Percentiles rank a stretch among this genome's conserved stretches.
These are phyloP conservation scores for Aspergillus eucalypticola DNA, from an alignment of 2,329 filamentous ascomycete species.

Conservation along the genomic window DNA sequence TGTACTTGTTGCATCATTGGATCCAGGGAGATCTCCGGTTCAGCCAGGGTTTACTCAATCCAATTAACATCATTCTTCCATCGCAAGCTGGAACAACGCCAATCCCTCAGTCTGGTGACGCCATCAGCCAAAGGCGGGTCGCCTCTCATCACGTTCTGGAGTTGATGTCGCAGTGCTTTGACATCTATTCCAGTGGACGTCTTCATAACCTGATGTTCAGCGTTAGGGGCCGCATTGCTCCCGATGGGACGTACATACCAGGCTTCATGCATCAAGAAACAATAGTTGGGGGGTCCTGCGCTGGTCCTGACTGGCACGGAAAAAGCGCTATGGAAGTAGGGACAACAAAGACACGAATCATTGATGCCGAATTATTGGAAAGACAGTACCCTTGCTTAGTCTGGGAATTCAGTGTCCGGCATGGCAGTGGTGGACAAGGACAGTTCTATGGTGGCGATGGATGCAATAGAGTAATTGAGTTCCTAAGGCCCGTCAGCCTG, in stretches of 20 bases:
- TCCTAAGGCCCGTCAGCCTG: not conserved
- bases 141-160: not conserved
- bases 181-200: not conserved
- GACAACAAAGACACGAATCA: not conserved
- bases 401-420: not conserved
- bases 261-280: not conserved
- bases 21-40: not conserved
- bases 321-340: not conserved
- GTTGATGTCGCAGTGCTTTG: not conserved
- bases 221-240: not conserved
- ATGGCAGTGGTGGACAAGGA: not conserved
- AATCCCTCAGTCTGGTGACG: not conserved
- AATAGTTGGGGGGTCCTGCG: not conserved
- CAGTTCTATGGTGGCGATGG: not conserved
- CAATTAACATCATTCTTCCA: not conserved
- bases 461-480: not conserved
- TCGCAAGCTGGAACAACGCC: not conserved
- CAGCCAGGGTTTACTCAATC: not conserved
- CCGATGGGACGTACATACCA: not conserved
- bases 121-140: not conserved
- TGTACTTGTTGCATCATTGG: not conserved
- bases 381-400: not conserved
- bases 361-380: not conserved
- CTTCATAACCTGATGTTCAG: not conserved
- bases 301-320: not conserved